phyloP scores from a whole-genome alignment of 345 rosid species.

The Camelina neglecta region DNA sequence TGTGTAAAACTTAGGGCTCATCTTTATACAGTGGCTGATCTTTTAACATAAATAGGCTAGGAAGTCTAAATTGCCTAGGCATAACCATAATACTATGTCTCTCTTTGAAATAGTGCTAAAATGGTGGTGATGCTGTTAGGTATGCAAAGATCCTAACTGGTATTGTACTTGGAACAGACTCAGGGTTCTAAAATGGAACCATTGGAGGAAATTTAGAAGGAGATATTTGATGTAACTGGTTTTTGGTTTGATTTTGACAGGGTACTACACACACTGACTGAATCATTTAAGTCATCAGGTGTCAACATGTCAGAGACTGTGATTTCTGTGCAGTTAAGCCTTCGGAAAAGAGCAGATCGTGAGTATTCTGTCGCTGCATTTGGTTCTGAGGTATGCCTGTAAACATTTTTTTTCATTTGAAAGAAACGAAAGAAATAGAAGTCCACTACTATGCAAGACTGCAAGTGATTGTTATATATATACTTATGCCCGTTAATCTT shows the following conservation, averaged over 20 bases:
- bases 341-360: slow-evolving; percentile 50
- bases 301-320: slow-evolving; percentile 69
- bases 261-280: slow-evolving; percentile 58
- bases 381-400: slow-evolving; percentile 55
- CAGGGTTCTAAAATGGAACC: not conserved
- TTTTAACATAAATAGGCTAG: not conserved
- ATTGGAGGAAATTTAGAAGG: not conserved
- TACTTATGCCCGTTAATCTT: not conserved
- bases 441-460: not conserved
- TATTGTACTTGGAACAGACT: not conserved
- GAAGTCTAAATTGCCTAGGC: not conserved
- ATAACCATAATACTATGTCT: not conserved
- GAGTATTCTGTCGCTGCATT: slow-evolving; percentile 39
- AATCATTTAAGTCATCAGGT: slow-evolving; percentile 66
- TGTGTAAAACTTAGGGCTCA: not conserved
- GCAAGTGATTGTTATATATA: slow-evolving; percentile 1
- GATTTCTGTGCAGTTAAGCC: slow-evolving; percentile 71
- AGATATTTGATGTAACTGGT: not conserved
- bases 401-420: not conserved
- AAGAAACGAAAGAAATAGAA: not conserved
- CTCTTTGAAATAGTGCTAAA: not conserved
- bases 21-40: not conserved
- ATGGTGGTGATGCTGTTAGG: not conserved
- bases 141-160: not conserved
- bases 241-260: slow-evolving; percentile 48